A percentile compares a stretch with the other conserved stretches of the same genome.
Conservation (phyloP, 805 yeast genomes). For the Barnettozyma vustinii region DNA sequence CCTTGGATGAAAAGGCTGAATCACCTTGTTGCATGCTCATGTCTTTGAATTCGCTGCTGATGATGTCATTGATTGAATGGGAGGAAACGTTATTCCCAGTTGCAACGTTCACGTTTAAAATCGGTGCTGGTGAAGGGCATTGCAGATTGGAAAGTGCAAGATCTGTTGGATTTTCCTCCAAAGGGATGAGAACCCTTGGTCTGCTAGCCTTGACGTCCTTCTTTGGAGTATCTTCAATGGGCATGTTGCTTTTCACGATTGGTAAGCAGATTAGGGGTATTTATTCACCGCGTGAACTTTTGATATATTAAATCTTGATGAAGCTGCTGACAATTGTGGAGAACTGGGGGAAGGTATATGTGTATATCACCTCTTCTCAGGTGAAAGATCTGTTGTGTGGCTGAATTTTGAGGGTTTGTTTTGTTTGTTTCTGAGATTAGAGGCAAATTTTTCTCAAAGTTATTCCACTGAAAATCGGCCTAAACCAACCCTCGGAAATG, state of each 20-base stretch:
- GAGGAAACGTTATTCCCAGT: slow-evolving; percentile 22
- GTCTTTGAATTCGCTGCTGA: slow-evolving; percentile 15
- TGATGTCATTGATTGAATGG: slow-evolving; percentile 22
- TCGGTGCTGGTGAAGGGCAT: slow-evolving; percentile 74
- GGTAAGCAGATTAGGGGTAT: no score
- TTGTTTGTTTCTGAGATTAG: background rate
- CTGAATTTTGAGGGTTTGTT: background rate
- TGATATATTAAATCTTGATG: no score
- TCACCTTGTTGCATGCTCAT: background rate
- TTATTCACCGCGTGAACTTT: no score
- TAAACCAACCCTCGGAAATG: background rate
- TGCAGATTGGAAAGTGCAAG: slow-evolving; percentile 53
- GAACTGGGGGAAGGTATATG: no score
- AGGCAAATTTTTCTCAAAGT: background rate
- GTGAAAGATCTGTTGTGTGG: background rate
- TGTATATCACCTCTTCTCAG: background rate
- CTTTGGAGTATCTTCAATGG: background rate
- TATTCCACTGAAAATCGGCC: background rate
- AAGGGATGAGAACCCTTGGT: background rate
- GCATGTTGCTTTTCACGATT: background rate
- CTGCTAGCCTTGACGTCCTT: background rate
- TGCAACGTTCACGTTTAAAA: slow-evolving; percentile 33
- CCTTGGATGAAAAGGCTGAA: background rate
- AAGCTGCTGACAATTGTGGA: background rate
- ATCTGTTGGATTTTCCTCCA: slow-evolving; percentile 42